A percentile compares a stretch with the other conserved stretches of the same genome.
Conservation (phyloP, 1,284 basidiomycete species). For the Rhizopogon hawkerae region DNA sequence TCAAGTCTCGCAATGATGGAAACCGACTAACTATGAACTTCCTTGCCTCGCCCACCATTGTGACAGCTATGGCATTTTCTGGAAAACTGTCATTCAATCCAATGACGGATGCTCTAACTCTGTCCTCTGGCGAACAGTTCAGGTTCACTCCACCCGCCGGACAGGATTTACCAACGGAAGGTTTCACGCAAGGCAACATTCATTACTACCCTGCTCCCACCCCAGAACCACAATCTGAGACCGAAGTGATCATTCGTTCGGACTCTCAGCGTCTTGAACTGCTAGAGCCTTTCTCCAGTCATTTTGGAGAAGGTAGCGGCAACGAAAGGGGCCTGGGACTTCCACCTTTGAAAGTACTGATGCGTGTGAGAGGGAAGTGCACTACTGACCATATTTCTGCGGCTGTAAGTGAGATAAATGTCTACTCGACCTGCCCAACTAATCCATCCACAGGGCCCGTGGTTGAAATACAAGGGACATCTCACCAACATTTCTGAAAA, state of each 20-base stretch:
- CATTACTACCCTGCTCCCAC: constrained; percentile 73
- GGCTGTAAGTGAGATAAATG: constrained; percentile 46
- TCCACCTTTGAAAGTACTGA: constrained; percentile 72
- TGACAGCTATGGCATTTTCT: constrained; percentile 96
- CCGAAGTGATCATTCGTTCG: constrained; percentile 73
- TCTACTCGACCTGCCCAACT: neutral
- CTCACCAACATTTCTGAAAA: constrained; percentile 96
- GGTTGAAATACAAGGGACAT: constrained; percentile 98
- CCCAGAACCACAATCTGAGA: constrained; percentile 72
- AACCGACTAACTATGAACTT: constrained; percentile 97
- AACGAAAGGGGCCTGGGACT: constrained; percentile 67
- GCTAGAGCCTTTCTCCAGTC: constrained; percentile 79
- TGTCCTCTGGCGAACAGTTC: constrained; percentile 73
- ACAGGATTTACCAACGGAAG: constrained; percentile 74
- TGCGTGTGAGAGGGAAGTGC: constrained; percentile 94
- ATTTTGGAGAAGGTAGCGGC: constrained; percentile 50
- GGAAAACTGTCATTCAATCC: constrained; percentile 96
- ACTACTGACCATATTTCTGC: constrained; percentile 98
- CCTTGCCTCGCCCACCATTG: constrained; percentile 93
- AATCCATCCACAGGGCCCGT: constrained; percentile 64
- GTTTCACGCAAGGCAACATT: constrained; percentile 77
- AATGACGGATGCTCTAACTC: constrained; percentile 70
- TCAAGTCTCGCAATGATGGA: constrained; percentile 96
- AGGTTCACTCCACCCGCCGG: constrained; percentile 82
- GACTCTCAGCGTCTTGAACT: constrained; percentile 82